Base-by-base conservation (phyloP, 768 basidiomycete species). In the Cystofilobasidium macerans region DNA sequence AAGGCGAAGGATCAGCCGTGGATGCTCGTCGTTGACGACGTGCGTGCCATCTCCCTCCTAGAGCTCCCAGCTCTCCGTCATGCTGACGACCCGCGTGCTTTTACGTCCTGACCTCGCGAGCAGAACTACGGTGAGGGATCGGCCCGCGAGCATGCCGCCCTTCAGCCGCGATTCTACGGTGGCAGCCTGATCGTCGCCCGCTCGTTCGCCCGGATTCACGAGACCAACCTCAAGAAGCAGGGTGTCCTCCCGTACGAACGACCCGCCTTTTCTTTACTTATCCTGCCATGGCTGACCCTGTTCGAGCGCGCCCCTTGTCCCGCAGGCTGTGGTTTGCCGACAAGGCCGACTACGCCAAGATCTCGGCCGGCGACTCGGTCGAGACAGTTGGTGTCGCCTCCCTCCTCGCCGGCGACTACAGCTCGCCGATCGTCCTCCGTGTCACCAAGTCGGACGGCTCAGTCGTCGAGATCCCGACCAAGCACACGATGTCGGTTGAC, bases 171-270 rank as follows among this genome's bases (percentile, higher is more conserved):
- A 24, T 95, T 92, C 78, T 92, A 89, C 70, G 89, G 88, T 85
- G 71, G 51, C 77, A 70, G 14, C 40, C 18, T 91, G 79, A 92
- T 97, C 71, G 75, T 95, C 64, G 91, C 91, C 0, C 81, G 91
- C 26, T 97, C 92, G 1, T 97, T 99, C 72, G 95, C 95, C 70
- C 86, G 95, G 59, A 99, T 99, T 59, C 95, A 99, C 74, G 95
- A 98, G 79, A 94, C 93, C 8, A 97, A 97, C 76, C 78, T 97
- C 65, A 95, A 95, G 89, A 99, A 99, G 83, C 95, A 99, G 83
- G 95, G 95, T 38, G 80, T 99, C 58, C 81, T 99, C 24, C 95
- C 95, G 51, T 54, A 20, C 51, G 51, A 16, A 26, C 30, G 28
- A 5, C 51, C 20, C 13, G 18, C 18, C 51, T 22, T 54, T 30